Base-by-base conservation (phyloP, 306 rosid species). In the Phaseolus lunatus region DNA sequence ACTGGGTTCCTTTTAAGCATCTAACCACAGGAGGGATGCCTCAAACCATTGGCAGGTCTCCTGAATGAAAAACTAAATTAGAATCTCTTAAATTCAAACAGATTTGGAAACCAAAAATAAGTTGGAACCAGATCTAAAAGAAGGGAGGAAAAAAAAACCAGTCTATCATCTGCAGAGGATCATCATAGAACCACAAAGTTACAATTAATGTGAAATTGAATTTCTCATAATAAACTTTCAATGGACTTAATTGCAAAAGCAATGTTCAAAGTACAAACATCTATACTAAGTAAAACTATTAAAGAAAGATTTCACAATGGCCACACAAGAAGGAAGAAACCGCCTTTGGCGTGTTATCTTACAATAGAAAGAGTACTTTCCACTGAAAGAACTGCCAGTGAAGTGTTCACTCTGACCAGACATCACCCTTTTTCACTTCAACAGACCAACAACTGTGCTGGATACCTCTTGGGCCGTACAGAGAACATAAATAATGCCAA, bases 291-390 rank as follows among this genome's bases (percentile, higher is more conserved):
- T 39, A 63, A 58, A 29, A 61, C 67, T 29, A 61, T 0, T 5
- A 61, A 31, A 61, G 67, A 31, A 29, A 31, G 27, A 61, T 27
- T 61, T 61, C 67, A 61, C 67, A 29, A 61, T 15, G 67, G 43
- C 67, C 83, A 84, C 64, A 89, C 94, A 89, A 79, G 84, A 84
- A 85, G 74, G 78, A 48, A 47, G 85, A 88, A 87, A 85, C 88
- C 84, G 89, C 92, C 96, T 81, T 82, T 63, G 88, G 96, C 97
- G 76, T 85, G 99, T 95, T 92, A 89, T 95, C 99, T 92, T 95
- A 95, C 99, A 77, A 92, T 95, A 87, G 94, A 89, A 90, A 90
- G 96, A 95, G 97, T 88, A 95, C 92, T 90, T 79, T 86, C 94
- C 91, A 87, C 87, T 73, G 96, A 90, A 85, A 87, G 97, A 90